These are phyloP conservation scores for Pseudoscleropodium purum DNA, from an alignment of 225 moss, liverwort and hornwort species.

Conservation along the genomic window DNA sequence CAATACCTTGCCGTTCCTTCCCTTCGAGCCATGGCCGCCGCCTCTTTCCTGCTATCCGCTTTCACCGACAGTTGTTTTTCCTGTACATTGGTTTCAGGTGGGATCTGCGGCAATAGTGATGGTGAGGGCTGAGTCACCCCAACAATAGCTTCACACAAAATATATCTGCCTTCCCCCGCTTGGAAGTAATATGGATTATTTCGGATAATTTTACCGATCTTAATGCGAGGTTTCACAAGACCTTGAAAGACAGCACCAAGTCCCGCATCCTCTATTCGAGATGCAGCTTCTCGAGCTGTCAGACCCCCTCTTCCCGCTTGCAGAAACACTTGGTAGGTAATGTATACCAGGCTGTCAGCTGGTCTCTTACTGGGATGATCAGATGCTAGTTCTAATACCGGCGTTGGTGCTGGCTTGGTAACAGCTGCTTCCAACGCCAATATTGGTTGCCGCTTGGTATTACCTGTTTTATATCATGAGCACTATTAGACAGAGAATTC, in stretches of 20 bases:
- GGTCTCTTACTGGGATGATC: conserved; percentile 57
- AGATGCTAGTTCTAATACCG: conserved; percentile 35
- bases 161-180: conserved; percentile 51
- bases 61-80: conserved; percentile 10
- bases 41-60: conserved; percentile 39
- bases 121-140: conserved; percentile 38
- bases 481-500: background rate
- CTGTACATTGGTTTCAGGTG: conserved; percentile 15
- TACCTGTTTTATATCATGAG: conserved; percentile 12
- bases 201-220: conserved; percentile 58
- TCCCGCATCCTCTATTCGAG: conserved; percentile 39
- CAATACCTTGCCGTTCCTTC: conserved; percentile 57
- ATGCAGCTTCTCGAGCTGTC: conserved; percentile 57
- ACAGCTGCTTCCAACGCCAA: conserved; percentile 3
- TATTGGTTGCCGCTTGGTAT: background rate
- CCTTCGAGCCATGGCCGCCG: conserved; percentile 50
- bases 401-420: conserved; percentile 13
- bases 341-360: conserved; percentile 38
- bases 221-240: conserved; percentile 49
- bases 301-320: conserved; percentile 48
- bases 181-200: conserved; percentile 61
- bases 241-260: conserved; percentile 39
- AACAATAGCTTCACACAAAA: conserved; percentile 55
- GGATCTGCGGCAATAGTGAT: conserved; percentile 4
- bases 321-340: conserved; percentile 56